Conservation (phyloP, 1,284 basidiomycete species). For the Ceratobasidium sp. region DNA sequence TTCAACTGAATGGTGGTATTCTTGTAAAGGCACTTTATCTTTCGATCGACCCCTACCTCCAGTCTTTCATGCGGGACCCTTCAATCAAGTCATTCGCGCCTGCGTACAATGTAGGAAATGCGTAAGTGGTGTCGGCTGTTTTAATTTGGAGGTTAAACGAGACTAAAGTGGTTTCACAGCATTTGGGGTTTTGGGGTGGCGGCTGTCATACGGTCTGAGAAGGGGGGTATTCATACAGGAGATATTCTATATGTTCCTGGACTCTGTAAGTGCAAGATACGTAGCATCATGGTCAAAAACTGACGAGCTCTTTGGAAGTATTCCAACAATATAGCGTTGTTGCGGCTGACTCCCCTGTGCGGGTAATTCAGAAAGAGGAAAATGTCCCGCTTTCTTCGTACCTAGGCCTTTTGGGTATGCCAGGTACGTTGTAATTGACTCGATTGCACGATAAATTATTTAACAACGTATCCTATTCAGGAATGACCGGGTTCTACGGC, state of each 20-base stretch:
- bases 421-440: constrained; percentile 48
- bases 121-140: constrained; percentile 9
- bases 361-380: constrained; percentile 48
- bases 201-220: constrained; percentile 51
- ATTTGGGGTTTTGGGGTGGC: constrained; percentile 49
- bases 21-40: constrained; percentile 56
- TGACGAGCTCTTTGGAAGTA: not conserved
- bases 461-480: not conserved
- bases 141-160: not conserved
- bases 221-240: constrained; percentile 60
- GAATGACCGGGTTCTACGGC: constrained; percentile 54
- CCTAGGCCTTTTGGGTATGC: constrained; percentile 61
- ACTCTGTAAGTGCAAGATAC: constrained; percentile 7
- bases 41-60: constrained; percentile 58
- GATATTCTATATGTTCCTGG: constrained; percentile 46
- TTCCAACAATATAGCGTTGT: constrained; percentile 38
- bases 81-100: not conserved
- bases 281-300: not conserved
- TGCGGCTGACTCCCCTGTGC: constrained; percentile 47
- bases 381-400: constrained; percentile 60
- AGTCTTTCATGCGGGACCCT: constrained; percentile 51
- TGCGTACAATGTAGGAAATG: constrained; percentile 6
- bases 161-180: constrained; percentile 44
- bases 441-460: not conserved
- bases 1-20: constrained; percentile 56